Evolutionary conservation across 129 eudicot genomes (phyloP).

Genomic region (Kitagawia praeruptora): DNA sequence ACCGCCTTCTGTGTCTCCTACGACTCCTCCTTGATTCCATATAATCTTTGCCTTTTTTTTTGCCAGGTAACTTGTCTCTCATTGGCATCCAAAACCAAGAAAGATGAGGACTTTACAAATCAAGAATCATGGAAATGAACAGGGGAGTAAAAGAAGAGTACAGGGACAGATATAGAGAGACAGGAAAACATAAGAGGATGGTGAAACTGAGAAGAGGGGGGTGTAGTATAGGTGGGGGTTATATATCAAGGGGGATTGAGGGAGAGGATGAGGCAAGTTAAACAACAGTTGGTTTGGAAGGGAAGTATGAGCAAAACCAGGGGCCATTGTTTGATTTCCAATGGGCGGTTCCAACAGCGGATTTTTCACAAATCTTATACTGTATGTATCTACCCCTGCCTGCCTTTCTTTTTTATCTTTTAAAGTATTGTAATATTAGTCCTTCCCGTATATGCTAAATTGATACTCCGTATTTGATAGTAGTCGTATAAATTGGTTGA

Average conservation of each 20-base stretch:
- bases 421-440: background rate
- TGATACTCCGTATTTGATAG: too few species aligned
- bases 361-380: conserved; percentile 16
- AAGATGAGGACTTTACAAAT: conserved; percentile 2
- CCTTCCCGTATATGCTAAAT: too few species aligned
- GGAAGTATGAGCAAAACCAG: conserved; percentile 41
- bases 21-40: conserved; percentile 36
- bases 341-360: conserved; percentile 81
- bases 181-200: conserved; percentile 13
- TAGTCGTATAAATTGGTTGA: too few species aligned
- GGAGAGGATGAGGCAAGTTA: conserved; percentile 1
- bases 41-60: conserved; percentile 17
- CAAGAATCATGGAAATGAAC: conserved; percentile 22
- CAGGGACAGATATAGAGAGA: background rate
- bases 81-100: conserved; percentile 29
- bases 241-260: conserved; percentile 3
- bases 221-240: background rate
- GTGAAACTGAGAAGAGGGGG: conserved; percentile 12
- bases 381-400: background rate
- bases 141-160: conserved; percentile 23
- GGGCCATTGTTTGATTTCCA: conserved; percentile 61
- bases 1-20: conserved; percentile 31
- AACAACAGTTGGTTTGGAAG: conserved; percentile 29
- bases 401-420: background rate
- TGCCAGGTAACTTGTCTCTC: conserved; percentile 48